These are phyloP conservation scores for Dioszegia hungarica DNA, from an alignment of 768 basidiomycete species.

Conservation along the genomic window DNA sequence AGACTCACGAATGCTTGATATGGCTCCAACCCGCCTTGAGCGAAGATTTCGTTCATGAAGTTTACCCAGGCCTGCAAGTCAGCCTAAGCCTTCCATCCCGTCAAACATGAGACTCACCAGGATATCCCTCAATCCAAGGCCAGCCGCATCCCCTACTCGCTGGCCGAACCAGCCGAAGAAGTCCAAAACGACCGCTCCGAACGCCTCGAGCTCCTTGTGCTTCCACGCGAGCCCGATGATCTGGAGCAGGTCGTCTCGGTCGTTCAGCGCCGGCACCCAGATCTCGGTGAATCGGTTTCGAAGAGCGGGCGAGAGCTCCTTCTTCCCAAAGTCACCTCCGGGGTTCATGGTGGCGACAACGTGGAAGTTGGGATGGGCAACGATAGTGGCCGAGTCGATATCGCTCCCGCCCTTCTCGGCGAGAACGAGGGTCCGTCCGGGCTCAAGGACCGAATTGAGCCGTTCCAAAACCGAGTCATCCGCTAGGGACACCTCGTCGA, in stretches of 20 bases:
- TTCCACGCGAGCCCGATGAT: conserved; percentile 73
- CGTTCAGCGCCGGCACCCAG: conserved; percentile 85
- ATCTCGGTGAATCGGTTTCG: conserved; percentile 98
- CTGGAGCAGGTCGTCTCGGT: conserved; percentile 65
- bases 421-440: conserved; percentile 76
- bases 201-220: conserved; percentile 55
- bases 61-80: conserved; percentile 75
- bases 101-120: conserved; percentile 57
- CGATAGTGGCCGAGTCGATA: conserved; percentile 62
- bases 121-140: conserved; percentile 79
- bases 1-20: conserved; percentile 25
- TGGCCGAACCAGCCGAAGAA: conserved; percentile 76
- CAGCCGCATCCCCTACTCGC: conserved; percentile 55
- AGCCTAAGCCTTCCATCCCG: background rate
- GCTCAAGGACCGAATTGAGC: conserved; percentile 94
- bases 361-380: conserved; percentile 68
- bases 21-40: conserved; percentile 11
- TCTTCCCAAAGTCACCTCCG: conserved; percentile 98
- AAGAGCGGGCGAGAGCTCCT: conserved; percentile 92
- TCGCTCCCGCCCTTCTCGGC: conserved; percentile 84
- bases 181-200: conserved; percentile 63
- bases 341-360: conserved; percentile 98
- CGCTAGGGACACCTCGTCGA: conserved; percentile 95
- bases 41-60: conserved; percentile 68
- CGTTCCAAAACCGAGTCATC: conserved; percentile 98